Percentiles rank a stretch among this genome's conserved stretches.
Conservation (phyloP, 148 eudicot species). For the Cornus florida region DNA sequence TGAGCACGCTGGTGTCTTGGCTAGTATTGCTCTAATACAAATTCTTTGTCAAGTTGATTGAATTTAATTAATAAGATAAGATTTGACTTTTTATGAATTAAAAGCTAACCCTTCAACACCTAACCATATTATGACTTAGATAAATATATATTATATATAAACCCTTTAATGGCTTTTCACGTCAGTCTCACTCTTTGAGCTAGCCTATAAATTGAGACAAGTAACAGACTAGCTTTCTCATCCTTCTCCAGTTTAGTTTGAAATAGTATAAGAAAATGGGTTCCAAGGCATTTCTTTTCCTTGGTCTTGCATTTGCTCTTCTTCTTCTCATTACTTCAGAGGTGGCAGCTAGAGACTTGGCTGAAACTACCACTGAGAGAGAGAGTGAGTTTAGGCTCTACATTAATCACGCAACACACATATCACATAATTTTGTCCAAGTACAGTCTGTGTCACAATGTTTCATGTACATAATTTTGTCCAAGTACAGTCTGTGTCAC, state of each 20-base stretch:
- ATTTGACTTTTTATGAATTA: neutral
- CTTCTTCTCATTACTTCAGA: slow-evolving; percentile 22
- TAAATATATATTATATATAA: too few relatives aligned
- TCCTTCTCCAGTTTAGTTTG: neutral
- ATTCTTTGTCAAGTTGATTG: neutral
- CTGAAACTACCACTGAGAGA: neutral
- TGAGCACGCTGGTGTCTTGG: too few relatives aligned
- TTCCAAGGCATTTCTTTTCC: slow-evolving; percentile 18
- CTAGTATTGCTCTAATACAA: too few relatives aligned
- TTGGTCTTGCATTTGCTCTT: slow-evolving; percentile 22
- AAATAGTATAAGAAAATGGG: slow-evolving; percentile 17
- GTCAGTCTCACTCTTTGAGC: too few relatives aligned
- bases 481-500: too few relatives aligned
- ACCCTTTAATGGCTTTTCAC: too few relatives aligned
- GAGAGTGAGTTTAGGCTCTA: neutral
- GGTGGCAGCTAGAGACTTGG: slow-evolving; percentile 23
- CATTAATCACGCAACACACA: neutral
- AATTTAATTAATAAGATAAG: neutral
- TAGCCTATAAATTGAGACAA: neutral
- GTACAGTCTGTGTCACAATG: too few relatives aligned
- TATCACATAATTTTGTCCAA: neutral
- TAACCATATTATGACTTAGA: neutral
- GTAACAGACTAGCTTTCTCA: neutral
- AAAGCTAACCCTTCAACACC: neutral
- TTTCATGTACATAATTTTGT: neutral